Conservation (phyloP, 2,329 filamentous ascomycete genomes). For the Nothomitra cinnamomea region DNA sequence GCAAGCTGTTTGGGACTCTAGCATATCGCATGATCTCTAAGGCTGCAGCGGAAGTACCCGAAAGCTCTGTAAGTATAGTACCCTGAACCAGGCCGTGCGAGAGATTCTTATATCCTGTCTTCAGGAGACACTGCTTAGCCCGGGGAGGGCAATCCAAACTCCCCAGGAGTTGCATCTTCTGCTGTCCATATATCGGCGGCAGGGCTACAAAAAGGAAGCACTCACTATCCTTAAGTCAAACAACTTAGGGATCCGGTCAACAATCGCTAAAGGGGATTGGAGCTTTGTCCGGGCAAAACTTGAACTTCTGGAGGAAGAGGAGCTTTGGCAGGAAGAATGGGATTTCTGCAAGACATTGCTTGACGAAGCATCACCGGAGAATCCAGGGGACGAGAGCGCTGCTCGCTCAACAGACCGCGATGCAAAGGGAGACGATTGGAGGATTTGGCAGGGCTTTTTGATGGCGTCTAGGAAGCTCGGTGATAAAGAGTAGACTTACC, state of each 20-base stretch:
- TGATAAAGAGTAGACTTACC: neutral
- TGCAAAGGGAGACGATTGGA: constrained; percentile 25
- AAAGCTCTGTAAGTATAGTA: constrained; percentile 23
- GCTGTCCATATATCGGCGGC: constrained; percentile 25
- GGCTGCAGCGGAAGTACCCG: constrained; percentile 26
- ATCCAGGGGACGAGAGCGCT: constrained; percentile 11
- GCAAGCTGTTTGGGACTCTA: constrained; percentile 30
- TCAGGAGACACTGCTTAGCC: constrained; percentile 25
- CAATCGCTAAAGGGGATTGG: constrained; percentile 27
- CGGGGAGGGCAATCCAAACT: constrained; percentile 27
- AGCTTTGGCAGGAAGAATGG: constrained; percentile 23
- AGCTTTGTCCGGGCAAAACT: constrained; percentile 24
- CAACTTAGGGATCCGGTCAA: constrained; percentile 24
- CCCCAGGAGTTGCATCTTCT: constrained; percentile 29
- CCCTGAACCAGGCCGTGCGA: neutral
- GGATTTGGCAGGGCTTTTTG: constrained; percentile 27
- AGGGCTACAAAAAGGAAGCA: constrained; percentile 23
- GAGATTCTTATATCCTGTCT: constrained; percentile 7
- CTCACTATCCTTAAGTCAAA: constrained; percentile 26
- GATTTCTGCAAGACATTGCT: constrained; percentile 22
- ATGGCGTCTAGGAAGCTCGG: neutral
- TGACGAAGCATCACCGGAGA: constrained; percentile 15
- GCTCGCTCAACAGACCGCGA: constrained; percentile 13
- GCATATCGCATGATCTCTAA: constrained; percentile 32
- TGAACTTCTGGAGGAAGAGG: constrained; percentile 19